Base-by-base conservation (phyloP, 441 rosid species). In the Pelargonium exstipulatum region DNA sequence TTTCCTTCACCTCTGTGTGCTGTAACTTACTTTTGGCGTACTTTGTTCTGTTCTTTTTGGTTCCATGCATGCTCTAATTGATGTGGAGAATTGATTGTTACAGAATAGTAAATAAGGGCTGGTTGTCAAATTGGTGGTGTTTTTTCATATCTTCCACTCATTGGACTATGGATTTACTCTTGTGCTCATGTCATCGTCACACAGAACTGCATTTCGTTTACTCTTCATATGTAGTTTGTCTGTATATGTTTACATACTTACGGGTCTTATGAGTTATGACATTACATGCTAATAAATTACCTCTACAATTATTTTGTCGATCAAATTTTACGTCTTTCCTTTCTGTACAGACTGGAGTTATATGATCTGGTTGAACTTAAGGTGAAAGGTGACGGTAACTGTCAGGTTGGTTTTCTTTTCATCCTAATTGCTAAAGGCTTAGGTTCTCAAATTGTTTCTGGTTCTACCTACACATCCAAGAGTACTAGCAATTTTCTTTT, bases 341-440 rank as follows among this genome's bases (percentile, higher is more conserved):
- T 35, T 63, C 53, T 42, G 3, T 68, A 42, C 61, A 82, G 85
- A 69, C 66, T 84, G 70, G 79, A 76, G 76, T 73, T 84, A 32
- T 84, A 82, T 70, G 70, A 79, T 78, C 57, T 84, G 70, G 79
- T 82, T 35, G 87, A 82, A 69, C 71, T 18, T 61, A 84, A 82
- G 82, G 87, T 84, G 71, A 80, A 71, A 71, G 87, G 85, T 73
- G 87, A 84, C 80, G 87, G 84, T 43, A 84, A 82, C 60, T 84
- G 84, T 73, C 87, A 84, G 87, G 85, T 84, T 60, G 66, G 81
- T 7, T 74, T 71, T 75, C 32, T 53, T 61, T 62, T 71, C 37
- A 62, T 64, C 45, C 45, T 53, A 24, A 35, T 6, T 63, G 20
- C 0, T 51, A 8, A 63, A 29, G 26, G 24, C 43, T 62, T 26